Percentiles rank a stretch among this genome's conserved stretches.
phyloP scores from a whole-genome alignment of 306 rosid genomes.

The Canavalia gladiata region DNA sequence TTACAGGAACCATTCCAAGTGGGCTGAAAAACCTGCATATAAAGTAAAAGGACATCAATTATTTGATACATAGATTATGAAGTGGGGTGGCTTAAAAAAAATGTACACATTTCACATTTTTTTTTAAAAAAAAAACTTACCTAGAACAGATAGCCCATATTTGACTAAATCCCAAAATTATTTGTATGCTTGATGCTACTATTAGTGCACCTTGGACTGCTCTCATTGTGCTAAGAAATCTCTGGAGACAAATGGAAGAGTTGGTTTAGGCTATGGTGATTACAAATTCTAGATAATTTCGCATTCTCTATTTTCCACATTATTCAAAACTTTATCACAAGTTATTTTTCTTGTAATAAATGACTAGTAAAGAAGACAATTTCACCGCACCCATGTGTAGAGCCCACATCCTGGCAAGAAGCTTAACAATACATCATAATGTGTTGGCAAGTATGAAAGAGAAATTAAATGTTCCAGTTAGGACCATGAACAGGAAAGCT shows the following conservation, averaged over 20 bases:
- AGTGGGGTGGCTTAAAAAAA: constrained; percentile 10
- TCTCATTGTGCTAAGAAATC: constrained; percentile 87
- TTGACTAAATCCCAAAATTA: constrained; percentile 89
- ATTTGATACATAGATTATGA: not conserved
- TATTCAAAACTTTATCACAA: not conserved
- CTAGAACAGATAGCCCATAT: constrained; percentile 94
- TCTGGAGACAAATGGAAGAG: constrained; percentile 54
- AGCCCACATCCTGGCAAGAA: not conserved
- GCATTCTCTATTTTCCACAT: not conserved
- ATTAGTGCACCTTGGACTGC: constrained; percentile 93
- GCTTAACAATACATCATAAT: not conserved
- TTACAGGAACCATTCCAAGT: constrained; percentile 99
- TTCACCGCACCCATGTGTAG: not conserved
- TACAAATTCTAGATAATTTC: constrained; percentile 2
- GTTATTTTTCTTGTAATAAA: constrained; percentile 9
- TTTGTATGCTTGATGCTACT: constrained; percentile 90
- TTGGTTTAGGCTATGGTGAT: constrained; percentile 32
- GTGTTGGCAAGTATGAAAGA: too few species aligned
- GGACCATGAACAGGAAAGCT: not conserved
- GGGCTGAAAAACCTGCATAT: constrained; percentile 94
- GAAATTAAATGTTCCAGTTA: not conserved
- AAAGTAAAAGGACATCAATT: constrained; percentile 29
- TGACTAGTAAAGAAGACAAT: constrained; percentile 3
- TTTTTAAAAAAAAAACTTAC: constrained; percentile 46
- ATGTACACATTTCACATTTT: not conserved